These are phyloP conservation scores for Erodium texanum DNA, from an alignment of 441 rosid species.

Conservation along the genomic window DNA sequence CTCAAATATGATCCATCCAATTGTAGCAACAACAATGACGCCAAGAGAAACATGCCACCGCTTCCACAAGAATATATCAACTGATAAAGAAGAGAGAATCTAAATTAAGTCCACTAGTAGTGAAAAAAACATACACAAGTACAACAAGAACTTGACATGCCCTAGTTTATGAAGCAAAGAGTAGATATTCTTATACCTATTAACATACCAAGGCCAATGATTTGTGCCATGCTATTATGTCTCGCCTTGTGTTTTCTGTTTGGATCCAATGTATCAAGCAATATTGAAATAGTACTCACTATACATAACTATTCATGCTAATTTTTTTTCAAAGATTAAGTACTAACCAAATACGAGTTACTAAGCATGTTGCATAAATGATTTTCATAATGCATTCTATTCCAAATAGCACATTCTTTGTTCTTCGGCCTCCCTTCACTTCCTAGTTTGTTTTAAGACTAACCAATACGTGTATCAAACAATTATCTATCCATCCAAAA, in stretches of 20 bases:
- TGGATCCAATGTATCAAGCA: not conserved
- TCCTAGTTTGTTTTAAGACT: not conserved
- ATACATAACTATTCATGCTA: not conserved
- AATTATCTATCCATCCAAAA: not conserved
- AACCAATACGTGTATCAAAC: not conserved
- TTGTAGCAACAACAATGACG: constrained; percentile 57
- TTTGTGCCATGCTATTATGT: not conserved
- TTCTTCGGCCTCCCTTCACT: not conserved
- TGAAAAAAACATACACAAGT: not conserved
- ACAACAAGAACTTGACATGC: not conserved
- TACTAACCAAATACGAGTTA: not conserved
- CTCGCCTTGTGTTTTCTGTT: not conserved
- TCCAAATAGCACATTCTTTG: not conserved
- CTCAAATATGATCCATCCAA: constrained; percentile 76
- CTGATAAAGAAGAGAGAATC: constrained; percentile 37
- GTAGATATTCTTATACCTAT: not conserved
- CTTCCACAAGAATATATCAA: constrained; percentile 80
- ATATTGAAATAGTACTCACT: not conserved
- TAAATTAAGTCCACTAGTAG: constrained; percentile 11
- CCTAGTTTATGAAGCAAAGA: not conserved
- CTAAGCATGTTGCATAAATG: not conserved
- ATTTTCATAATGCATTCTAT: not conserved
- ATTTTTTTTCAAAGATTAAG: not conserved
- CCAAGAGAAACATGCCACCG: constrained; percentile 48
- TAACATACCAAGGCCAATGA: not conserved